Evolutionary conservation across 192 early-diverging fungal species (phyloP).

Genomic region (Coemansia sp.): DNA sequence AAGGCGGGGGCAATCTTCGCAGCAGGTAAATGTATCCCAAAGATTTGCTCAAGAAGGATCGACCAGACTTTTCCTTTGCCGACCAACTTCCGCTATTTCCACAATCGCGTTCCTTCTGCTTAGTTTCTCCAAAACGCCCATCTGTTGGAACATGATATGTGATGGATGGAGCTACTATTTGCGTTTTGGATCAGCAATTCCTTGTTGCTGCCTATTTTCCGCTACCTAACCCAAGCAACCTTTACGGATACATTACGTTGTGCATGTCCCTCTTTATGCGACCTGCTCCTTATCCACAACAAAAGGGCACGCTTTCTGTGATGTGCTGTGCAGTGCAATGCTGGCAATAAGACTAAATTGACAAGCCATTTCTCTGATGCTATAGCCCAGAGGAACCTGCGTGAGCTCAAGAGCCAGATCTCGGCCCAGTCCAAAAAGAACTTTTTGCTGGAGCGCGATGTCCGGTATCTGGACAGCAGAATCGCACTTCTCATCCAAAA

Average conservation of each 20-base stretch:
- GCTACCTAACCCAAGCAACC: background rate
- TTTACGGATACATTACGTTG: slow-evolving; percentile 2
- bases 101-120: too few relatives aligned
- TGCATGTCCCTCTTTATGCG: background rate
- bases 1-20: too few relatives aligned
- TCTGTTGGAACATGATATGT: too few relatives aligned
- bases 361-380: background rate
- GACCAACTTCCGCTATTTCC: background rate
- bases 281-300: background rate
- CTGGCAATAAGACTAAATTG: background rate
- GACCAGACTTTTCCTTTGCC: background rate
- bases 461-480: slow-evolving; percentile 85
- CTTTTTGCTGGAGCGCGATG: slow-evolving; percentile 90
- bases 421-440: slow-evolving; percentile 95
- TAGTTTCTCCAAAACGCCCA: too few relatives aligned
- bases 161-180: background rate
- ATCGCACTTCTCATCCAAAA: slow-evolving; percentile 93
- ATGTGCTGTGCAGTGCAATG: too few relatives aligned
- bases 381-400: slow-evolving; percentile 75
- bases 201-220: background rate
- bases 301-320: too few relatives aligned
- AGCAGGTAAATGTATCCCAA: too few relatives aligned
- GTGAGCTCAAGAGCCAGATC: slow-evolving; percentile 84
- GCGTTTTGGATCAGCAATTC: background rate
- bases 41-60: slow-evolving; percentile 8